A percentile compares a stretch with the other conserved stretches of the same genome.
phyloP scores from a whole-genome alignment of 2,329 filamentous ascomycete species.

The Pleoardoris graminearum region DNA sequence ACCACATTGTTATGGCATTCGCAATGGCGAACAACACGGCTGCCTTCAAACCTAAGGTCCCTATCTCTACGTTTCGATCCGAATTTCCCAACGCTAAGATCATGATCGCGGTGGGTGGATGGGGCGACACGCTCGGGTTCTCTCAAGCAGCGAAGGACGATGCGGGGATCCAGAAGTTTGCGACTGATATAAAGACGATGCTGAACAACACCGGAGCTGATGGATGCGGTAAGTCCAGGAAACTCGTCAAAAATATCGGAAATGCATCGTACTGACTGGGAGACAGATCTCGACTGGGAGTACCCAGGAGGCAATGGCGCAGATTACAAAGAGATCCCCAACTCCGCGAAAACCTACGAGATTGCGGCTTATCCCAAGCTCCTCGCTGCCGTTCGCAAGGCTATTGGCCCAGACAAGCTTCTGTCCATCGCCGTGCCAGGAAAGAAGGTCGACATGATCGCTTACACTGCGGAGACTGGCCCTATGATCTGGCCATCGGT shows the following conservation, averaged over 20 bases:
- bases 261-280: neutral
- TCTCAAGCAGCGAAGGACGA: conserved; percentile 58
- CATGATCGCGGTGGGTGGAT: conserved; percentile 73
- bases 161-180: conserved; percentile 60
- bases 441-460: conserved; percentile 66
- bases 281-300: conserved; percentile 68
- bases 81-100: conserved; percentile 64
- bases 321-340: conserved; percentile 67
- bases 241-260: neutral
- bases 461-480: conserved; percentile 61
- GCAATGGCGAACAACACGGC: conserved; percentile 48
- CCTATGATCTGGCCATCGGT: conserved; percentile 63
- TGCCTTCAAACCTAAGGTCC: conserved; percentile 58
- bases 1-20: conserved; percentile 43
- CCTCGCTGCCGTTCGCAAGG: conserved; percentile 60
- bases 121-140: conserved; percentile 71
- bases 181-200: conserved; percentile 66
- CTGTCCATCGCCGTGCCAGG: conserved; percentile 71
- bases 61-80: conserved; percentile 55
- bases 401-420: conserved; percentile 61
- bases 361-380: conserved; percentile 65
- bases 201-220: conserved; percentile 66
- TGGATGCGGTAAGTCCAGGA: conserved; percentile 59
- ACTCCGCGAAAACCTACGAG: conserved; percentile 62
- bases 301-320: conserved; percentile 66